phyloP scores from a whole-genome alignment of 1,284 basidiomycete genomes.

The Hymenochaete sp. region DNA sequence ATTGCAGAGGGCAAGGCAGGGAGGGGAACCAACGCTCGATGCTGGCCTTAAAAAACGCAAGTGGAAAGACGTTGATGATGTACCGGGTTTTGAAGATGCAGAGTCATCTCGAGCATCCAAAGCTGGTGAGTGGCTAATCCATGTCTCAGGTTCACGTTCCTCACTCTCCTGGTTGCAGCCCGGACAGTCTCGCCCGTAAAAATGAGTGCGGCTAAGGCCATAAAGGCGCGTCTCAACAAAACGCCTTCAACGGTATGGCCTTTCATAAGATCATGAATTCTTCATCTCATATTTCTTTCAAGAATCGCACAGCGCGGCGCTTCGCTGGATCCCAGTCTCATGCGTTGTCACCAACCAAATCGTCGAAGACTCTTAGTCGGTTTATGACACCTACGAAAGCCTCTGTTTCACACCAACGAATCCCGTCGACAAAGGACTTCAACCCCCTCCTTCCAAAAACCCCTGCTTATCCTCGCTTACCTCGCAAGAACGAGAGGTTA shows the following conservation, averaged over 20 bases:
- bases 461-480: conserved; percentile 46
- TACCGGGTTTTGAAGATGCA: conserved; percentile 24
- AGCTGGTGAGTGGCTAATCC: conserved; percentile 39
- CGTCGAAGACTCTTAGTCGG: conserved; percentile 27
- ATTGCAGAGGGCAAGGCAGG: conserved; percentile 45
- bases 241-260: conserved; percentile 12
- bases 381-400: conserved; percentile 18
- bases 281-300: too few species aligned
- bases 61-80: conserved; percentile 40
- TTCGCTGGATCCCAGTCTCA: conserved; percentile 23
- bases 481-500: conserved; percentile 62
- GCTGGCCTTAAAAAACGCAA: conserved; percentile 62
- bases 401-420: conserved; percentile 31
- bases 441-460: conserved; percentile 59
- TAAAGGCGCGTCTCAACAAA: conserved; percentile 13
- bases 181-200: conserved; percentile 14
- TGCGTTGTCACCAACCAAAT: conserved; percentile 8
- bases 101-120: conserved; percentile 46
- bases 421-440: conserved; percentile 63
- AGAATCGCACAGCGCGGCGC: conserved; percentile 20
- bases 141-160: not conserved
- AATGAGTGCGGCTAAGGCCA: conserved; percentile 12
- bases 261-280: not conserved
- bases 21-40: conserved; percentile 43
- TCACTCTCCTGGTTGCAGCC: conserved; percentile 4